These are phyloP conservation scores for Solanum tarapatanum DNA, from an alignment of 257 asterid genomes.

Conservation along the genomic window DNA sequence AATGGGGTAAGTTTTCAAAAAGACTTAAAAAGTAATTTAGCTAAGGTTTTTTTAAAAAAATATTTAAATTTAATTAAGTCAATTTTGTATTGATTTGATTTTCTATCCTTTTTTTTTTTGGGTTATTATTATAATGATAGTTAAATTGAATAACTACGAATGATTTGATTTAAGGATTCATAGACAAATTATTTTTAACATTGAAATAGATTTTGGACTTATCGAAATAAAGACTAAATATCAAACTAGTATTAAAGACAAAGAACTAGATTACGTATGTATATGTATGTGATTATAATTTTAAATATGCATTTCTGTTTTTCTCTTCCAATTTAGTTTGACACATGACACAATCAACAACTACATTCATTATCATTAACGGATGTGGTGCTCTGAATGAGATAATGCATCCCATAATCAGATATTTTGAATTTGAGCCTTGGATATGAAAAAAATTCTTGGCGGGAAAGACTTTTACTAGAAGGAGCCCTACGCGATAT, in stretches of 20 bases:
- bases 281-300: background rate
- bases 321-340: background rate
- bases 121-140: background rate
- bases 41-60: background rate
- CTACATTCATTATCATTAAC: background rate
- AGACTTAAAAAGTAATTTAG: background rate
- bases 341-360: background rate
- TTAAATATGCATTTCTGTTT: background rate
- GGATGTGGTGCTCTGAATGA: background rate
- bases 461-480: rapidly evolving
- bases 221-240: background rate
- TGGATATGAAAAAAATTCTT: rapidly evolving
- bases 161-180: background rate
- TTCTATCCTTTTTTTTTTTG: background rate
- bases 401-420: rapidly evolving
- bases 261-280: background rate
- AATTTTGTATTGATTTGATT: background rate
- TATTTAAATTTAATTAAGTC: background rate
- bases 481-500: too few species aligned
- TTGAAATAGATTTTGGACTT: background rate
- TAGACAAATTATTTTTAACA: background rate
- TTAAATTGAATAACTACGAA: background rate
- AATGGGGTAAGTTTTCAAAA: background rate
- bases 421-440: too few species aligned
- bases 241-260: background rate